Evolutionary conservation across 768 basidiomycete genomes (phyloP).

Genomic region (Leucocoprinus sp.): DNA sequence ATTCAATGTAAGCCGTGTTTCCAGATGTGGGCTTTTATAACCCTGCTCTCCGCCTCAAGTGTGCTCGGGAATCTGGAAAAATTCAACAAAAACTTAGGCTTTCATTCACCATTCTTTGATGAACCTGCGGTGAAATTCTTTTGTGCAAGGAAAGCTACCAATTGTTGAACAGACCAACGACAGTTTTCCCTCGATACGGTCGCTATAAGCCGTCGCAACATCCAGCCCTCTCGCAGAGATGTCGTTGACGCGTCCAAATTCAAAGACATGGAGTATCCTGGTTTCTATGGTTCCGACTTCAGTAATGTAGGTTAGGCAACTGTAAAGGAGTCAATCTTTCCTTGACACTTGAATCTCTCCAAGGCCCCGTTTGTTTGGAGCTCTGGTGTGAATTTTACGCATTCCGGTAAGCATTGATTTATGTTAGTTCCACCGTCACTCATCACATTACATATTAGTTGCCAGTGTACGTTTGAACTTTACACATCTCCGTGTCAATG

Average conservation of each 20-base stretch:
- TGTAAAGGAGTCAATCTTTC: neutral
- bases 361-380: conserved; percentile 32
- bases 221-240: conserved; percentile 25
- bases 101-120: conserved; percentile 30
- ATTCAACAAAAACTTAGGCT: conserved; percentile 33
- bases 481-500: neutral
- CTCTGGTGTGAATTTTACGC: conserved; percentile 45
- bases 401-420: conserved; percentile 26
- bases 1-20: neutral
- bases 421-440: neutral
- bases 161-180: neutral
- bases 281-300: conserved; percentile 41
- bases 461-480: conserved; percentile 33
- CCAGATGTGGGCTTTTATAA: neutral
- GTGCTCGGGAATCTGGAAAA: conserved; percentile 16
- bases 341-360: neutral
- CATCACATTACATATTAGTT: conserved; percentile 20
- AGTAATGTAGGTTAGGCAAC: conserved; percentile 28
- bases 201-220: conserved; percentile 28
- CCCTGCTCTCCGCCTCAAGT: conserved; percentile 9
- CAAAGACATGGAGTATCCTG: conserved; percentile 40
- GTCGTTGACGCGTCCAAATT: conserved; percentile 28
- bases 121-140: conserved; percentile 22
- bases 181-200: conserved; percentile 33
- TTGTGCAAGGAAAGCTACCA: neutral